phyloP scores from a whole-genome alignment of 768 basidiomycete genomes.

The Amanita exitialis region DNA sequence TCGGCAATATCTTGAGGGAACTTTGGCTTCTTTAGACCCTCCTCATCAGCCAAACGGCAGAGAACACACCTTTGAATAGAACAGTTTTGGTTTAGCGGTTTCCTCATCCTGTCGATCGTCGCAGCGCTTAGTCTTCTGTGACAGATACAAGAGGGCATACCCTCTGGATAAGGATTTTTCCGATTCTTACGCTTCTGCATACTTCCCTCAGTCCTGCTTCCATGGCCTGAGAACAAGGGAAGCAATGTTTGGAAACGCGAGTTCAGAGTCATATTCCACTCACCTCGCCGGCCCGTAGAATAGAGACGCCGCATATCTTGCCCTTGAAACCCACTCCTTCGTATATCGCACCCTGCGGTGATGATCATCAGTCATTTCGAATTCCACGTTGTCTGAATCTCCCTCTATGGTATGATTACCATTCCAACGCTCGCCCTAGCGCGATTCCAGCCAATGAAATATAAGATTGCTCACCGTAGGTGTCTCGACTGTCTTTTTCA shows the following conservation, averaged over 20 bases:
- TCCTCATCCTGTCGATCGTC: conserved; percentile 70
- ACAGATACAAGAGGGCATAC: conserved; percentile 29
- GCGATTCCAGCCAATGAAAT: not conserved
- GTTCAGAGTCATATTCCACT: conserved; percentile 9
- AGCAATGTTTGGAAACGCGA: not conserved
- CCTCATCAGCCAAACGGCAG: not conserved
- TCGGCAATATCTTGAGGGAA: conserved; percentile 88
- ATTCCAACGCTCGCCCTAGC: not conserved
- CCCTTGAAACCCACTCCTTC: conserved; percentile 94
- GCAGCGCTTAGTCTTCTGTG: not conserved
- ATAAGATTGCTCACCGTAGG: conserved; percentile 52
- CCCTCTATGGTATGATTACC: not conserved
- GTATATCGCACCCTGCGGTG: conserved; percentile 62
- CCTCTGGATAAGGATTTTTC: conserved; percentile 96
- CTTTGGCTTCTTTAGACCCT: conserved; percentile 24
- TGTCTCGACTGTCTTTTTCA: conserved; percentile 69
- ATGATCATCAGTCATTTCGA: not conserved
- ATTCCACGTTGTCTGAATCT: not conserved
- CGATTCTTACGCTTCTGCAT: conserved; percentile 88
- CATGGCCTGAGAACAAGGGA: conserved; percentile 63
- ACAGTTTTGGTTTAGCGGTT: conserved; percentile 86
- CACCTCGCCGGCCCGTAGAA: conserved; percentile 89
- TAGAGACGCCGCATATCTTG: conserved; percentile 93
- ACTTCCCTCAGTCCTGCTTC: conserved; percentile 95
- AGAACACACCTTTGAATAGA: conserved; percentile 67